Base-by-base conservation (phyloP, 306 rosid genomes). In the Boehmeria nivea region DNA sequence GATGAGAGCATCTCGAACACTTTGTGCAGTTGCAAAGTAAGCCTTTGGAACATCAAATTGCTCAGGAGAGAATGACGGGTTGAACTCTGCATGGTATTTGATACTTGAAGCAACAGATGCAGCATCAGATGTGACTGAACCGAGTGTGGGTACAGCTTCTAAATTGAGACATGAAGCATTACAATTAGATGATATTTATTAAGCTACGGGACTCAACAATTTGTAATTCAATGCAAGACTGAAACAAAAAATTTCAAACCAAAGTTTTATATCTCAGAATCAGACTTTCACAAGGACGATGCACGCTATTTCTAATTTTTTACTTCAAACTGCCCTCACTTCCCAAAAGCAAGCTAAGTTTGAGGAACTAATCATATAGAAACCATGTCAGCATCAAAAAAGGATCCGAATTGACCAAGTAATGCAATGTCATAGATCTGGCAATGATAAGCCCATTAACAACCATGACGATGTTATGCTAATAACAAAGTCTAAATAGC, bases 81-180 rank as follows among this genome's bases (percentile, higher is more conserved):
- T 87, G 80, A 91, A 91, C 78, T 91, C 99, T 44, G 93, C 84
- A 68, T 91, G 99, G 77, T 84, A 87, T 54, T 87, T 91, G 70
- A 91, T 87, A 57, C 89, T 87, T 2, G 95, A 81, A 52, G 85
- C 89, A 56, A 87, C 65, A 18, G 96, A 87, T 25, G 76, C 66
- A 60, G 89, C 82, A 61, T 91, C 85, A 4, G 78, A 71, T n/a
- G 65, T 46, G 71, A 67, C 57, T 28, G 87, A 59, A 61, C 67
- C 48, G 67, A 26, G 64, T 61, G 66, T 43, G 26, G 64, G 63
- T 60, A 76, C 34, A 57, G 69, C 61, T 59, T 87, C 98, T 84
- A 67, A 47, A 68, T 43, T 50, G 66, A 67, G n/a, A n/a, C n/a
- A 54, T 20, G 59, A 63, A 59, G 21, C 47, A 21, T 39, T 28